Conservation (phyloP, 1,284 basidiomycete genomes). For the Melampsora medusae region DNA sequence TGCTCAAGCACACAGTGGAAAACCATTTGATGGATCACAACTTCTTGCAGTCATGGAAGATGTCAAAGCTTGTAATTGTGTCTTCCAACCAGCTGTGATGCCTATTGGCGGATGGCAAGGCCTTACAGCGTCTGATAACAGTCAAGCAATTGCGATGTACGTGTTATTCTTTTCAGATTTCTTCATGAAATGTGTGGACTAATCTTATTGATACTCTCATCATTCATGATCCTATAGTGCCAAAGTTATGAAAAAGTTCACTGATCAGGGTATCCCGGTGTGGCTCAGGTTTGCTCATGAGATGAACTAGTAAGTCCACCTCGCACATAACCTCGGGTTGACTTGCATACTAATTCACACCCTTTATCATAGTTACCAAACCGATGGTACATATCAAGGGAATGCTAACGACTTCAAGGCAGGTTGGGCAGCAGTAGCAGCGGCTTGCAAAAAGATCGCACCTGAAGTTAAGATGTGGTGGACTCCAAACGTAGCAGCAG, state of each 20-base stretch:
- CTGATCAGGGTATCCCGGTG: constrained; percentile 55
- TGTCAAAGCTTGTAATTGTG: constrained; percentile 52
- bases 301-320: constrained; percentile 48
- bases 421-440: constrained; percentile 53
- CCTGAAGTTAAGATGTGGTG: constrained; percentile 53
- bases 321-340: not conserved
- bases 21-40: constrained; percentile 53
- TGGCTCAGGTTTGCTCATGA: constrained; percentile 55
- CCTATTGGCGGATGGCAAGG: constrained; percentile 49
- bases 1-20: constrained; percentile 53
- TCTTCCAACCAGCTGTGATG: constrained; percentile 55
- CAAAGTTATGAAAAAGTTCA: constrained; percentile 55
- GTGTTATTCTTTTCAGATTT: not conserved
- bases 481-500: constrained; percentile 50
- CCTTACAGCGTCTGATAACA: constrained; percentile 50
- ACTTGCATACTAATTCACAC: not conserved
- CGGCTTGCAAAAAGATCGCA: constrained; percentile 50
- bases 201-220: not conserved
- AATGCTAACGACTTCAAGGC: constrained; percentile 53
- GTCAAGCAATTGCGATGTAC: constrained; percentile 50
- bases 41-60: constrained; percentile 52
- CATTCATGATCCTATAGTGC: not conserved
- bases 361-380: constrained; percentile 21
- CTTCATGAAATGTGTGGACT: not conserved
- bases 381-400: constrained; percentile 51